Percentiles rank a stretch among this genome's conserved stretches.
Evolutionary conservation across 192 early-diverging fungal genomes (phyloP).

Genomic region (Coemansia sp.): DNA sequence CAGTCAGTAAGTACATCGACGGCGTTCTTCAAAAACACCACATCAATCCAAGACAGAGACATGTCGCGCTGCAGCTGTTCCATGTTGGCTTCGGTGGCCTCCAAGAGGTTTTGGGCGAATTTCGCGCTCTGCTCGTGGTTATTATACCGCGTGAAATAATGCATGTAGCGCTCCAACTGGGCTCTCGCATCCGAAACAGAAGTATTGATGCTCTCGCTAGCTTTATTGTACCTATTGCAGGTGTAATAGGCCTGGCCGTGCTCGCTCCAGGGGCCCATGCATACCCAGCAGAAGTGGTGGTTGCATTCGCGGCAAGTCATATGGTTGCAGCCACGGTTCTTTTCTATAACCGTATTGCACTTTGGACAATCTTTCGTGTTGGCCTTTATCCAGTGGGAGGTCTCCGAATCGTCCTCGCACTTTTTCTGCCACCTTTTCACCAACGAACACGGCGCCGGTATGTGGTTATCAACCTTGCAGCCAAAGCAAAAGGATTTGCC

Average conservation of each 20-base stretch:
- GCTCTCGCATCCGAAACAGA: constrained; percentile 82
- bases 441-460: constrained; percentile 82
- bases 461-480: constrained; percentile 78
- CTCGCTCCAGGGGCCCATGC: constrained; percentile 94
- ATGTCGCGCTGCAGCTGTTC: constrained; percentile 89
- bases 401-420: constrained; percentile 96
- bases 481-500: constrained; percentile 88
- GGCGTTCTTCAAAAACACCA: constrained; percentile 91
- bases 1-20: constrained; percentile 85
- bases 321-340: constrained; percentile 99
- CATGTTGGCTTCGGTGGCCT: constrained; percentile 63
- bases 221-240: constrained; percentile 95
- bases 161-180: constrained; percentile 89
- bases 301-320: constrained; percentile 99
- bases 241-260: constrained; percentile 95
- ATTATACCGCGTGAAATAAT: constrained; percentile 96
- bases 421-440: constrained; percentile 89
- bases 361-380: constrained; percentile 95
- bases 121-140: constrained; percentile 97
- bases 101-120: constrained; percentile 74
- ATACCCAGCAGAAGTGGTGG: constrained; percentile 99
- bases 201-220: constrained; percentile 81
- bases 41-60: constrained; percentile 96
- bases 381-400: constrained; percentile 94
- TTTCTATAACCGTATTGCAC: constrained; percentile 94